Percentiles rank a stretch among this genome's conserved stretches.
Evolutionary conservation across 1,284 basidiomycete species (phyloP).

Genomic region (Singerocomus inundabilis): DNA sequence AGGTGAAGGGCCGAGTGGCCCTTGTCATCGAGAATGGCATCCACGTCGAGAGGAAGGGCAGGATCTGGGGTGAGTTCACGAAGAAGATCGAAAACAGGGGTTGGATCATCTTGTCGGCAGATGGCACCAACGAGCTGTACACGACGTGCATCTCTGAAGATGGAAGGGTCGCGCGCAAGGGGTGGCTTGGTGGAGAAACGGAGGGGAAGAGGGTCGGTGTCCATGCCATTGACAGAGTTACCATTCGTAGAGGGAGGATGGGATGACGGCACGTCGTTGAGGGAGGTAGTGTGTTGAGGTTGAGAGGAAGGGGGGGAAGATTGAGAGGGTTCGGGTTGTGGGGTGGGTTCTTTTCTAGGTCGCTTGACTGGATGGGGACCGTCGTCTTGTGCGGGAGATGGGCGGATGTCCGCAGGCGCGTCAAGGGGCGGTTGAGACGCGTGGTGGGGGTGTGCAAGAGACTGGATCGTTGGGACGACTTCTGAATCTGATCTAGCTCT

Average conservation of each 20-base stretch:
- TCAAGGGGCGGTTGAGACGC: slow-evolving; percentile 38
- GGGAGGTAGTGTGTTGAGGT: slow-evolving; percentile 14
- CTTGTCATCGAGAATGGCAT: slow-evolving; percentile 88
- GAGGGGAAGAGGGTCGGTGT: slow-evolving; percentile 42
- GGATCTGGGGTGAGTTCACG: slow-evolving; percentile 56
- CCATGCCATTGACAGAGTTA: slow-evolving; percentile 33
- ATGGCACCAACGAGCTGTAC: slow-evolving; percentile 62
- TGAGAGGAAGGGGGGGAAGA: slow-evolving; percentile 18
- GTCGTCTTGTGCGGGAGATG: slow-evolving; percentile 47
- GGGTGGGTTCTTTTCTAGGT: slow-evolving; percentile 53
- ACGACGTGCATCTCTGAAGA: slow-evolving; percentile 61
- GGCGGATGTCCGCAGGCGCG: slow-evolving; percentile 45
- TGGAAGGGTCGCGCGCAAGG: slow-evolving; percentile 57
- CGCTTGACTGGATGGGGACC: slow-evolving; percentile 67
- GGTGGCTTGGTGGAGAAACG: slow-evolving; percentile 72
- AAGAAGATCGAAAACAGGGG: slow-evolving; percentile 58
- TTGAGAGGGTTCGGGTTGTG: slow-evolving; percentile 26
- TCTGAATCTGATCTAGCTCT: slow-evolving; percentile 48
- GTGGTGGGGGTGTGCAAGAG: slow-evolving; percentile 18
- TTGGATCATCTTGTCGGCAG: slow-evolving; percentile 65
- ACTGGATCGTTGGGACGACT: slow-evolving; percentile 24
- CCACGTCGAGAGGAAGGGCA: slow-evolving; percentile 55
- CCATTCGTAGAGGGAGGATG: slow-evolving; percentile 35
- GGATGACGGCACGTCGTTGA: slow-evolving; percentile 23
- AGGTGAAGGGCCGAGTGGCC: slow-evolving; percentile 95